Percentiles rank a stretch among this genome's conserved stretches.
Evolutionary conservation across 2,329 filamentous ascomycete species (phyloP).

Genomic region (Calonectria ilicicola): DNA sequence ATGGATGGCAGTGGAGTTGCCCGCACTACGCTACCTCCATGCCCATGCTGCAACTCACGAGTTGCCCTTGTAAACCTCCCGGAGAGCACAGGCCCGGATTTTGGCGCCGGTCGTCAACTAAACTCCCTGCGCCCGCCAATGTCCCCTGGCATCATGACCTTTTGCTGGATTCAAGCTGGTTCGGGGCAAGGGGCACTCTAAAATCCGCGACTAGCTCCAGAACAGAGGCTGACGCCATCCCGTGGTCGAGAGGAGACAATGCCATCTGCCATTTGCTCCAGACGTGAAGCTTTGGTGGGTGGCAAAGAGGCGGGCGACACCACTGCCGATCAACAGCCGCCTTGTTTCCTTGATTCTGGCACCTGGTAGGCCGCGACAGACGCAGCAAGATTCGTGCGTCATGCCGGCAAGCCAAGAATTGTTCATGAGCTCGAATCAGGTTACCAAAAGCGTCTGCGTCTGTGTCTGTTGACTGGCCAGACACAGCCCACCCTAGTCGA

Average conservation of each 20-base stretch:
- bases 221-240: constrained; percentile 23
- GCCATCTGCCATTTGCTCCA: background rate
- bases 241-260: background rate
- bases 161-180: background rate
- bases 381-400: constrained; percentile 1
- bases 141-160: constrained; percentile 1
- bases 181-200: constrained; percentile 10
- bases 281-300: background rate
- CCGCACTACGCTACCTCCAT: background rate
- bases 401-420: background rate
- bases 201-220: constrained; percentile 17
- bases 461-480: background rate
- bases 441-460: constrained; percentile 1
- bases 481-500: background rate
- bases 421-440: constrained; percentile 13
- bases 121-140: background rate
- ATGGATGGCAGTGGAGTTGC: background rate
- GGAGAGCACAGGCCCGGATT: background rate
- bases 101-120: background rate
- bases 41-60: background rate
- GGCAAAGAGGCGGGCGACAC: constrained; percentile 1
- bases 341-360: background rate
- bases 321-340: constrained; percentile 13
- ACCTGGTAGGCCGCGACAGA: constrained; percentile 8
- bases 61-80: background rate